Base-by-base conservation (phyloP, 2,329 filamentous ascomycete species). In the Trichoderma sp. region DNA sequence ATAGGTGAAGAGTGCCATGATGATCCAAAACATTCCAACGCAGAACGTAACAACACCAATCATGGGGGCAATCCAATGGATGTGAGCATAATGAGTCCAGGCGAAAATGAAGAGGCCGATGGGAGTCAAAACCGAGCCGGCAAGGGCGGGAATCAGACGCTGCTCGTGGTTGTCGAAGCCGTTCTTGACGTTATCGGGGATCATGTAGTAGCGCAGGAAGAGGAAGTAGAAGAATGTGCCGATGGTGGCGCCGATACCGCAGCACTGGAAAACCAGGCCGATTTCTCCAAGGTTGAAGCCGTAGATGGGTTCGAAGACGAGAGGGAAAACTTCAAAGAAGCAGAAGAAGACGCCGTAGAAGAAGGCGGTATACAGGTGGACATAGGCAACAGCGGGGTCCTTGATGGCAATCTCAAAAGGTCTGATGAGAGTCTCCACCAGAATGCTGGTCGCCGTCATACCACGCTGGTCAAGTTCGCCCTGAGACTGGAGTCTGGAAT, bases 331-430 rank as follows among this genome's bases (percentile, higher is more conserved):
- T 49, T 49, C 43, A 13, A 49, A 49, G 43, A 49, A 56, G 27
- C 31, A 56, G 53, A 29, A 56, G 31, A 29, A 56, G 7, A 56
- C 53, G 74, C 3, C 83, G 71, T 86, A 86, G 72, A 81, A 79
- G 70, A 83, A 81, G 2, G 79, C 78, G 8, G 78, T 78, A 64
- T 84, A 85, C 4, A 83, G 79, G 1, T 73, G 76, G 11, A 74
- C 73, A 31, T 76, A 71, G 72, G 78, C 14, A 77, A 70, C 29
- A 76, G 81, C 58, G 73, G 79, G 76, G 35, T 81, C 76, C 19
- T 74, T 73, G 1, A 78, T 71, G 70, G 76, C 76, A 52, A 80
- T 75, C 60, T 78, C 73, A 57, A 78, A 73, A 0, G 76, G 76
- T 55, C 74, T 73, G 53, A 76, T 68, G 5, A 77, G 69, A 10